phyloP scores from a whole-genome alignment of 169 alveolate genomes.

The Prorocentrum cordatum region DNA sequence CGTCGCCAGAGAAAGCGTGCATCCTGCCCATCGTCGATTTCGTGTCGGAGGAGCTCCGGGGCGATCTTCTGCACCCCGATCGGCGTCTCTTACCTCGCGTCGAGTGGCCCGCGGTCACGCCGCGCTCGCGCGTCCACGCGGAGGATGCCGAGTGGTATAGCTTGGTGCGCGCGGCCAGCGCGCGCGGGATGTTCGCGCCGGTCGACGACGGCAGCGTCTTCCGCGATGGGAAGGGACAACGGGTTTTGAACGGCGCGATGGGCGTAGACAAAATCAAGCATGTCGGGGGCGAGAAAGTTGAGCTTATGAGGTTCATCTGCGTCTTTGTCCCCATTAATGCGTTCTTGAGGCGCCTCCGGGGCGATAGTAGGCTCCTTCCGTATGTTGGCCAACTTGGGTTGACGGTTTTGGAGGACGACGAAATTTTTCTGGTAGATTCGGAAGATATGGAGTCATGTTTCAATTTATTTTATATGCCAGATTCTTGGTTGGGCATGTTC shows the following conservation, averaged over 20 bases:
- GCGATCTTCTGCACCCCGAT: not conserved
- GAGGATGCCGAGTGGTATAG: not conserved
- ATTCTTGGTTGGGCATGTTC: not conserved
- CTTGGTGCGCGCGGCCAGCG: not conserved
- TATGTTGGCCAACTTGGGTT: not conserved
- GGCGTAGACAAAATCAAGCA: not conserved
- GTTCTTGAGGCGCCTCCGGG: not conserved
- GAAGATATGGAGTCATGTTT: not conserved
- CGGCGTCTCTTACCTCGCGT: not conserved
- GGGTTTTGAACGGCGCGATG: not conserved
- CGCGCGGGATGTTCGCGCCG: not conserved
- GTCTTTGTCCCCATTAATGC: not conserved
- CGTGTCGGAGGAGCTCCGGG: no score
- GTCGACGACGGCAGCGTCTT: not conserved
- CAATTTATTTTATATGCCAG: not conserved
- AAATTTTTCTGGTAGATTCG: not conserved
- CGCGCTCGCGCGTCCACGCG: not conserved
- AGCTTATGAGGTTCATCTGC: not conserved
- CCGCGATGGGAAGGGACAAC: not conserved
- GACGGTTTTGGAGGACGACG: not conserved
- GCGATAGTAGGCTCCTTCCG: not conserved
- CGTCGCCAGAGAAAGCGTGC: no score
- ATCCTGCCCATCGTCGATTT: no score
- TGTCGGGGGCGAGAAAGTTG: not conserved
- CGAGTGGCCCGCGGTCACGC: not conserved